phyloP scores from a whole-genome alignment of 768 basidiomycete genomes.

The Mycena chlorophos region DNA sequence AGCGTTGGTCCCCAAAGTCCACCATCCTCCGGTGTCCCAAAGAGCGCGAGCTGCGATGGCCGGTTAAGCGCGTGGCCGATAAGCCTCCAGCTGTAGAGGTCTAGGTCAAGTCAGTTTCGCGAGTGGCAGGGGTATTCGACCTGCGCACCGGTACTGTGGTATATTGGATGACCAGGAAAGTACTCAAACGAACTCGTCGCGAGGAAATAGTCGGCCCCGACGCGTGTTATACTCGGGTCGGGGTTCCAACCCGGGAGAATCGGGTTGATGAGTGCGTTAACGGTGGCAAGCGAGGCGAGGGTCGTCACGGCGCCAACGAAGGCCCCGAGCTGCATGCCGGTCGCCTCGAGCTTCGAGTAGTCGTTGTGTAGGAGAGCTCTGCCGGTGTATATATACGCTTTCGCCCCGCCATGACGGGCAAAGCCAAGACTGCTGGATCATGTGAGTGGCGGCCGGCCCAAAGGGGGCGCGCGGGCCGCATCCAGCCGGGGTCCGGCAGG shows the following conservation, averaged over 20 bases:
- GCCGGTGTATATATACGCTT: too few species aligned
- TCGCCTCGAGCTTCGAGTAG: too few species aligned
- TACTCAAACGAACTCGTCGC: constrained; percentile 42
- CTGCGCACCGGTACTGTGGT: constrained; percentile 33
- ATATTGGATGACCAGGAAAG: constrained; percentile 44
- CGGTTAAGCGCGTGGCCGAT: constrained; percentile 40
- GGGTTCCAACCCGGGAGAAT: constrained; percentile 44
- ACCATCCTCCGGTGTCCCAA: constrained; percentile 41
- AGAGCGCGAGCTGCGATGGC: constrained; percentile 36
- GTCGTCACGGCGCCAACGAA: too few species aligned
- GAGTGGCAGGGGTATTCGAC: too few species aligned
- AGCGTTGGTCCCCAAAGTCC: constrained; percentile 39
- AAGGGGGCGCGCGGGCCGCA: too few species aligned
- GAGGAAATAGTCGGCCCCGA: constrained; percentile 41
- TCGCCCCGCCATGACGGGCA: too few species aligned
- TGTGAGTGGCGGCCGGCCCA: too few species aligned
- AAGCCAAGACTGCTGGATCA: too few species aligned
- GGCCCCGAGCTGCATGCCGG: too few species aligned
- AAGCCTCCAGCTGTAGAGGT: constrained; percentile 37
- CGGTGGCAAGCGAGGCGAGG: too few species aligned
- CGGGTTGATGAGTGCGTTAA: constrained; percentile 31
- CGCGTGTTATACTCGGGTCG: constrained; percentile 41
- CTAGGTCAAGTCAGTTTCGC: background rate
- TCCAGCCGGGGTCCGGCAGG: too few species aligned
- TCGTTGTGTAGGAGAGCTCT: too few species aligned